Base-by-base conservation (phyloP, 805 yeast genomes). In the Yueomyces sinensis region DNA sequence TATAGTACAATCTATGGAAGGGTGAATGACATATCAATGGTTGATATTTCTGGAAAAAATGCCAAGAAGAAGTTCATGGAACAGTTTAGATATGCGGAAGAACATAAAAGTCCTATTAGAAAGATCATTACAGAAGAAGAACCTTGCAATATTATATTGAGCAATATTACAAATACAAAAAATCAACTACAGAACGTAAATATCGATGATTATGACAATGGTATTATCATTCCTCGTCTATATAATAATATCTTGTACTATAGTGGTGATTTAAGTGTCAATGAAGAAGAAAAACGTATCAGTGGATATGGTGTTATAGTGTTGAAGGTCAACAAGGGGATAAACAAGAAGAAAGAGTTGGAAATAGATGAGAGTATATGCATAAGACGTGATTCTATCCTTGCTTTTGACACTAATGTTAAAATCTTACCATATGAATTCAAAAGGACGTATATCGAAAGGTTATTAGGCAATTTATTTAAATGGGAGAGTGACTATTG, bases 311-410 rank as follows among this genome's bases (percentile, higher is more conserved):
- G 59, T 1, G 42, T 51, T 13, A 24, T 58, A 13, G 52, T 57
- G 13, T 35, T 59, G 9, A 47, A 41, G n/a, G 61, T 61, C 3
- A 29, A 43, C 11, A 53, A 54, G 1, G 58, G 59, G 4, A 38
- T 54, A 13, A 52, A 50, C 33, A 44, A 7, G 11, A 7, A 52
- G 17, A 33, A 58, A 17, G 27, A 30, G 2, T 35, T 57, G 22
- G 42, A 39, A 1, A 31, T 41, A 9, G 44, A 37, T 18, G 62
- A 58, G 20, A 25, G 41, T 3, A 41, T 52, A 22, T 36, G 51
- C 22, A 41, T 48, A n/a, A 43, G 51, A 25, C 38, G 41, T 5
- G 44, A 40, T 17, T 35, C 50, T 6, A 29, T 53, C 19, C 29
- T 35, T 33, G 50, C 47, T n/a, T 42, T 42, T 33, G 42, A 42